Base-by-base conservation (phyloP, 1,284 basidiomycete genomes). In the Fomes fomentarius region DNA sequence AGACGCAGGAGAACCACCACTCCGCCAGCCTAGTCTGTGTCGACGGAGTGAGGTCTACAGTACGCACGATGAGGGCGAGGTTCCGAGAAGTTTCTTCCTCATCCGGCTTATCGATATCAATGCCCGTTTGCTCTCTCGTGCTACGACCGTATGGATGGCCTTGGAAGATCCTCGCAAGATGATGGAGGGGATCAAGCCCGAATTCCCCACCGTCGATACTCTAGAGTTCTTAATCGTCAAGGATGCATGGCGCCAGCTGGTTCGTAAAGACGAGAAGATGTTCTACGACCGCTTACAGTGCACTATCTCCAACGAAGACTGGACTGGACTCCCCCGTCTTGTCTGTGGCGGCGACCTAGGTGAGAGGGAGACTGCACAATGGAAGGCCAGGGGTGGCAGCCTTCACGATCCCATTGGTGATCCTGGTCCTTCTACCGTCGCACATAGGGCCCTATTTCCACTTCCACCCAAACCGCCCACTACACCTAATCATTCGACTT, bases 171-270 rank as follows among this genome's bases (percentile, higher is more conserved):
- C 46, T 2, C 55, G 50, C 4, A 0, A 4, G 3, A 8, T 3
- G 1, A 28, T 26, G 2, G n/a, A 31, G 9, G 12, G 39, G 7
- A 14, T 15, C 11, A 6, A 25, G 21, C 15, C 42, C 19, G 33
- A 33, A 12, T n/a, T 31, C 31, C 9, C 14, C 8, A n/a, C 9
- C 6, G 28, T 12, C 19, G 35, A 49, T n/a, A n/a, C n/a, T 10
- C 5, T n/a, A 8, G 19, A 33, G 0, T 19, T 37, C 9, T 38
- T 31, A 3, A 19, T 56, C 40, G 25, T 63, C 46, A 63, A 63
- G 49, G 62, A 63, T 8, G 42, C 59, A 2, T 61, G 62, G 59
- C 51, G 54, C 0, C 52, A 56, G 39, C 9, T 52, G 2, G 28
- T 47, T 1, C 47, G 53, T 0, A 34, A 19, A 1, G 35, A 51